Evolutionary conservation across 495 filamentous ascomycete genomes (phyloP).

Genomic region (Hypoxylon fragiforme): DNA sequence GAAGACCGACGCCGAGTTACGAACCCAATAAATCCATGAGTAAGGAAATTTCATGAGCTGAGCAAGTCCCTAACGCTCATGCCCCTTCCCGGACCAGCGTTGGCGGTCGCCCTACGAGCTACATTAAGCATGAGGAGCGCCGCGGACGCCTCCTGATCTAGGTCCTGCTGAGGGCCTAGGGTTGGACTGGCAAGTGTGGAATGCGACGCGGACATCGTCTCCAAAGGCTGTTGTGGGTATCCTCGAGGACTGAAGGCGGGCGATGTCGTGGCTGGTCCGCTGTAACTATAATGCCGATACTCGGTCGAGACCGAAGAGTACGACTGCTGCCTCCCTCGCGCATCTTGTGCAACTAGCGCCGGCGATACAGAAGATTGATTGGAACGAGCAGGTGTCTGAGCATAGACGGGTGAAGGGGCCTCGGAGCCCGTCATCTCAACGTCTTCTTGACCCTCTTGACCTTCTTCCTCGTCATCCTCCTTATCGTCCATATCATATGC

Average conservation of each 20-base stretch:
- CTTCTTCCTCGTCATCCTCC: constrained; percentile 27
- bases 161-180: constrained; percentile 49
- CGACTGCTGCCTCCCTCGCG: constrained; percentile 46
- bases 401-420: constrained; percentile 39
- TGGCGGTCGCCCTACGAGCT: constrained; percentile 55
- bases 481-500: constrained; percentile 36
- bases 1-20: too few relatives aligned
- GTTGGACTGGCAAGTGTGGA: constrained; percentile 56
- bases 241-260: constrained; percentile 49
- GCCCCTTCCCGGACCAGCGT: constrained; percentile 44
- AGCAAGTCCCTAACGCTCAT: constrained; percentile 84
- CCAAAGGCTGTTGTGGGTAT: constrained; percentile 34
- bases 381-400: constrained; percentile 35
- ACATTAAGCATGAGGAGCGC: constrained; percentile 79
- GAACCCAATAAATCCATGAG: too few relatives aligned
- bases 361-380: constrained; percentile 54
- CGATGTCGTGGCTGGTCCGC: constrained; percentile 47
- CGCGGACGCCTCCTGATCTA: constrained; percentile 79
- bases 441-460: constrained; percentile 41
- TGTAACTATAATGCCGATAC: constrained; percentile 51
- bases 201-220: constrained; percentile 40
- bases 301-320: constrained; percentile 50
- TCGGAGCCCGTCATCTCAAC: constrained; percentile 54
- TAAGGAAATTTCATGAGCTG: constrained; percentile 54
- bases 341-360: constrained; percentile 47